Percentiles rank a stretch among this genome's conserved stretches.
These are phyloP conservation scores for Sphagnurus paluster DNA, from an alignment of 1,284 basidiomycete genomes.

Conservation along the genomic window DNA sequence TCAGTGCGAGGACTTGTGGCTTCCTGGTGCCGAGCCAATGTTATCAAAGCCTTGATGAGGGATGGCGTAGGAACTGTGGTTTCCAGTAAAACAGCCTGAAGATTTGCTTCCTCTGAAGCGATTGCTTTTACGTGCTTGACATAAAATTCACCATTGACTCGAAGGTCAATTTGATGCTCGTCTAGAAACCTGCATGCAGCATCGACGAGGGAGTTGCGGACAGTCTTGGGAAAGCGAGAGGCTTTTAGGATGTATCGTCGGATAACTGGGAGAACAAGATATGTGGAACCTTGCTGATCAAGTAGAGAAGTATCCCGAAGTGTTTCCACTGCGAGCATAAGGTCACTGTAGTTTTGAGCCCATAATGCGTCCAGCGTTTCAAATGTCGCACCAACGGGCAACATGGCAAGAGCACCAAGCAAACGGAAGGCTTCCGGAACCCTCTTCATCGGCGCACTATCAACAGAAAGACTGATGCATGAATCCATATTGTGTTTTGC, in stretches of 20 bases:
- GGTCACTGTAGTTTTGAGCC: not conserved
- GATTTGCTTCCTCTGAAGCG: conserved; percentile 6
- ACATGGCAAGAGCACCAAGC: conserved; percentile 6
- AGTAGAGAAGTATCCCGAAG: conserved; percentile 3
- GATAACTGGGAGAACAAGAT: conserved; percentile 11
- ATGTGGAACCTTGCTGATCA: conserved; percentile 2
- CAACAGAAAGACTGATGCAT: conserved; percentile 11
- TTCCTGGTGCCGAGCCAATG: conserved; percentile 1
- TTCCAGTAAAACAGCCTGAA: conserved; percentile 8
- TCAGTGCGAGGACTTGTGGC: not conserved
- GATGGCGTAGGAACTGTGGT: not conserved
- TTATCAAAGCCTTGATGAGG: not conserved
- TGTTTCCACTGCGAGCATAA: not conserved
- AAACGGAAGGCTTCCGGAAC: conserved; percentile 8
- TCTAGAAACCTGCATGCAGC: not conserved
- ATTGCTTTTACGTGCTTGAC: not conserved
- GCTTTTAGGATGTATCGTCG: conserved; percentile 6
- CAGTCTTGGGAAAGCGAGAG: not conserved
- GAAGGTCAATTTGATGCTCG: no score
- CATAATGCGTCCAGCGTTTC: conserved; percentile 6
- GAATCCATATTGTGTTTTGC: conserved; percentile 9
- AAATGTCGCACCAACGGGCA: conserved; percentile 8
- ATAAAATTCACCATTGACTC: not conserved
- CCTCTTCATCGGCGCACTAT: conserved; percentile 8
- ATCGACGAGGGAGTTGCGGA: not conserved